Percentiles rank a stretch among this genome's conserved stretches.
phyloP scores from a whole-genome alignment of 495 filamentous ascomycete species.

The Letharia columbiana region DNA sequence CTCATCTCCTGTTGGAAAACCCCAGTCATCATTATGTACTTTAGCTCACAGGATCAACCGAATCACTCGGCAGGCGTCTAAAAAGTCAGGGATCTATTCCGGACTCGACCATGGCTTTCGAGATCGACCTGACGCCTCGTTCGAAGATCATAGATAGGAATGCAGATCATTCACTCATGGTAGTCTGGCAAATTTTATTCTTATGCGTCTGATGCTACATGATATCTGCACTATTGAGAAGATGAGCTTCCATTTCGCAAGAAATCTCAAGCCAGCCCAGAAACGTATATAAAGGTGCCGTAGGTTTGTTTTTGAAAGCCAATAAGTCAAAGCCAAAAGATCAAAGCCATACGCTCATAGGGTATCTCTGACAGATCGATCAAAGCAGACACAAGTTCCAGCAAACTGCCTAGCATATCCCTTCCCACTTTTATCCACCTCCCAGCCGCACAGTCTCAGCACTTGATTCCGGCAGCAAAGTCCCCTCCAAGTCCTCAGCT shows the following conservation, averaged over 20 bases:
- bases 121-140: neutral
- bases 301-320: neutral
- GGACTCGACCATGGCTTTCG: neutral
- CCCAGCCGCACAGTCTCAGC: slow-evolving; percentile 19
- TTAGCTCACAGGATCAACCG: neutral
- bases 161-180: neutral
- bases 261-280: neutral
- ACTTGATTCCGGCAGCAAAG: slow-evolving; percentile 18
- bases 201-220: neutral
- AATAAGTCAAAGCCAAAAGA: slow-evolving; percentile 4
- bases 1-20: neutral
- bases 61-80: neutral
- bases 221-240: neutral
- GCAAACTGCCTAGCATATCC: neutral
- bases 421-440: neutral
- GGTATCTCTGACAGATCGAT: neutral
- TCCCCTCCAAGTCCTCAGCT: neutral
- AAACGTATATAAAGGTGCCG: neutral
- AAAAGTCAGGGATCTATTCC: neutral
- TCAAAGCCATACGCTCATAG: slow-evolving; percentile 1
- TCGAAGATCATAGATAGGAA: neutral
- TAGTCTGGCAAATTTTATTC: neutral
- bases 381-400: slow-evolving; percentile 6
- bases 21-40: neutral
- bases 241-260: neutral